Conservation (phyloP, 345 rosid species). For the Salix arbutifolia region DNA sequence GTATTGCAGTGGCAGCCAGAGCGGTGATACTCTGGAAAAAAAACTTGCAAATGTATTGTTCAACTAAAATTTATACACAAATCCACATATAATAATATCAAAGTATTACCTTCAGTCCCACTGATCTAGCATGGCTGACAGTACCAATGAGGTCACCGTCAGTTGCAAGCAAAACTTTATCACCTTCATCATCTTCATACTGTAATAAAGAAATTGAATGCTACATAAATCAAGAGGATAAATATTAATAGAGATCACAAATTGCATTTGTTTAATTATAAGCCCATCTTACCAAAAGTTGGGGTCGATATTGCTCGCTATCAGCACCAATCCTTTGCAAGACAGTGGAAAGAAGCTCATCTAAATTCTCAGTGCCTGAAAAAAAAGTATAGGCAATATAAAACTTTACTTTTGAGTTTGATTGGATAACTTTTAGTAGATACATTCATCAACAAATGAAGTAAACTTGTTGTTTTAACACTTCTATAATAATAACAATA, state of each 20-base stretch:
- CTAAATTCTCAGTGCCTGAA: conserved; percentile 60
- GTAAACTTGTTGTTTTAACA: background rate
- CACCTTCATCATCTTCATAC: conserved; percentile 97
- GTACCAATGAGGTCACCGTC: conserved; percentile 78
- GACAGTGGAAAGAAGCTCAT: conserved; percentile 61
- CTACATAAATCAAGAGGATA: background rate
- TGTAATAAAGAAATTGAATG: conserved; percentile 7
- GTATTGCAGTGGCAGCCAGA: background rate
- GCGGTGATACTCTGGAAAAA: background rate
- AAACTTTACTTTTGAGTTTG: background rate
- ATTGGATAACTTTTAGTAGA: background rate
- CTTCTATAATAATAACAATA: background rate
- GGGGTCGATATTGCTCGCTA: conserved; percentile 45
- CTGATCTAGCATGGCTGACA: conserved; percentile 57
- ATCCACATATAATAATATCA: background rate
- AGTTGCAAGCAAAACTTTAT: conserved; percentile 66
- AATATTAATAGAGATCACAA: background rate
- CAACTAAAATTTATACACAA: background rate
- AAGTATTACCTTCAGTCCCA: conserved; percentile 60
- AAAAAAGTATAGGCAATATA: background rate
- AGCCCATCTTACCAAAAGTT: conserved; percentile 56
- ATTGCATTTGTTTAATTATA: background rate
- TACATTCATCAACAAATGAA: background rate
- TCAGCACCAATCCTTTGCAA: conserved; percentile 61
- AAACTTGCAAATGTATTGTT: background rate